phyloP scores from a whole-genome alignment of 495 filamentous ascomycete genomes.

The Aspergillus bridgeri region DNA sequence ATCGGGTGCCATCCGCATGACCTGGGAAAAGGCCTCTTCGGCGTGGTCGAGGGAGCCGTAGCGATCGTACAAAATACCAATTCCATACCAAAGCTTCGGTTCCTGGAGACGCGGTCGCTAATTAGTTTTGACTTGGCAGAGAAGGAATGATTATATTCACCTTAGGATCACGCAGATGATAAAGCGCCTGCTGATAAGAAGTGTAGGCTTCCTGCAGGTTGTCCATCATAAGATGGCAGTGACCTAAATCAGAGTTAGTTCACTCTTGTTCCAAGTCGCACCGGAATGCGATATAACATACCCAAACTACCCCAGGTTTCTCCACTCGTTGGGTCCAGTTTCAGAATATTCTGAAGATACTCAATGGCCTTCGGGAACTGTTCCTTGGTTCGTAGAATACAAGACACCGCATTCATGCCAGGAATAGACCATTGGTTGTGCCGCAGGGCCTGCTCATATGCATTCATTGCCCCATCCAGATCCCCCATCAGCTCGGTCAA shows the following conservation, averaged over 20 bases:
- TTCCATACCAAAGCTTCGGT: conserved; percentile 98
- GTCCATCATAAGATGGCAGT: conserved; percentile 99
- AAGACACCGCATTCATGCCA: conserved; percentile 92
- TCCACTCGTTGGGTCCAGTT: conserved; percentile 82
- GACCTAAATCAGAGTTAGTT: conserved; percentile 49
- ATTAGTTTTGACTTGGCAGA: not conserved
- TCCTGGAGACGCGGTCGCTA: conserved; percentile 55
- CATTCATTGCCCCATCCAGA: conserved; percentile 77
- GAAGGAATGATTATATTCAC: conserved; percentile 42
- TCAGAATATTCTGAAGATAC: conserved; percentile 85
- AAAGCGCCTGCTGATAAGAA: conserved; percentile 94
- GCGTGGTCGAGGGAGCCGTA: conserved; percentile 97
- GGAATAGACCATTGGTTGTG: conserved; percentile 87
- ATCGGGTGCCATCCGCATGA: conserved; percentile 97
- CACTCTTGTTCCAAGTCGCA: not conserved
- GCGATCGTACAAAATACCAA: conserved; percentile 95
- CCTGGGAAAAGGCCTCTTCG: conserved; percentile 96
- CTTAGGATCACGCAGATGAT: conserved; percentile 92
- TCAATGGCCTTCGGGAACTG: conserved; percentile 93
- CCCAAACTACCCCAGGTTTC: conserved; percentile 96
- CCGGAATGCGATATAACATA: conserved; percentile 34
- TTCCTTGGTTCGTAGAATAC: conserved; percentile 85
- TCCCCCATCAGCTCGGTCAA: conserved; percentile 87
- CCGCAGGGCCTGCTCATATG: conserved; percentile 84
- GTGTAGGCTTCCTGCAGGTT: conserved; percentile 95